Base-by-base conservation (phyloP, 306 rosid genomes). In the Castanea crenata region DNA sequence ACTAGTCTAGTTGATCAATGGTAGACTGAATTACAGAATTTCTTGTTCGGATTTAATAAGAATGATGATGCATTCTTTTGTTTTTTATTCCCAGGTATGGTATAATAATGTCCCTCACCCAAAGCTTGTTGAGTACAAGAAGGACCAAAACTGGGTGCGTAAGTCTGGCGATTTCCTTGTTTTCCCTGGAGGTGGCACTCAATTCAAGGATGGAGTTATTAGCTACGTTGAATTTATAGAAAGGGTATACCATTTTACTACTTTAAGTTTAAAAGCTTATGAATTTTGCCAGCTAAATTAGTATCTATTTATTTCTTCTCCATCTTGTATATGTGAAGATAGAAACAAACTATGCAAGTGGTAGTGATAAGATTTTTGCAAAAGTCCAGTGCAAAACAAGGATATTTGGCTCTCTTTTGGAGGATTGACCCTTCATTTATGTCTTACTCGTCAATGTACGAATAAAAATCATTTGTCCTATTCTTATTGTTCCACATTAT, bases 171-270 rank as follows among this genome's bases (percentile, higher is more conserved):
- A 93, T 62, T 87, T 90, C 83, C 85, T 95, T 35, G 86, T 83
- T 80, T 95, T 95, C 82, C 98, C 99, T 11, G 98, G 99, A 19
- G 98, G 99, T 46, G 99, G 99, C 55, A 95, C 99, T 79, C 98
- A 95, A 88, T 95, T 95, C 84, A 95, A 95, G 89, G 92, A 93
- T 12, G 99, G 99, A 57, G 98, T 93, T 69, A 82, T 75, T 64
- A 92, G 34, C 73, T 95, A 95, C 71, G 77, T 89, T 29, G 73
- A 87, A 31, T 91, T 87, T 83, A 84, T 95, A 21, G 78, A 86
- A 63, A 88, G 88, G 99, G 99, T 93, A 84, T 73, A 67, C 14
- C 67, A 19, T 46, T 75, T 69, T 74, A 20, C 34, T 20, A 25
- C 18, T 65, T 76, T 51, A 29, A 25, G 27, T 25, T 25, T 25